Evolutionary conservation across 371 early-diverging fungal genomes (phyloP), one percentile per base, ranked within the genome.

Genomic region (Syncephalastrum sp.): DNA sequence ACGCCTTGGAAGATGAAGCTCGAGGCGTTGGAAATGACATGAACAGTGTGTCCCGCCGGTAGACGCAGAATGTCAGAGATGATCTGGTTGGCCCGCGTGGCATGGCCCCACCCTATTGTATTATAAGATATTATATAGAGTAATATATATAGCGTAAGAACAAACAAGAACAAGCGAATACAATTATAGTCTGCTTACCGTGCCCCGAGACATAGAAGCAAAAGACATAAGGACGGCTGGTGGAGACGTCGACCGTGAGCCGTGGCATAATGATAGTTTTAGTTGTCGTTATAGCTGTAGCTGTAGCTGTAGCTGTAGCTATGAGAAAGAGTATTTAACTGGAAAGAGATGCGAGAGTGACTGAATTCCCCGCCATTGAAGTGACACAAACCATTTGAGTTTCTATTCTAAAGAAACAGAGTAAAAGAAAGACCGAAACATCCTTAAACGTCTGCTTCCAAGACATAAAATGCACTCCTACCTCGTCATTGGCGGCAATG

Each of bases 401-500:
- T 33, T 33, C 38, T 10, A 33, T 33, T 33, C 38, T 33, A 10
- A 33, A 33, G 38, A 33, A 33, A 33, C 8, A 33, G 12, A 33
- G 38, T n/a, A 33, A 33, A 33, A 33, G 4, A 7, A 21, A 21
- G 21, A 27, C 27, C 27, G 38, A 33, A 10, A 33, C 38, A 12
- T 12, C 33, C 33, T 8, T 33, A 33, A 8, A 33, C 3, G 38
- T 10, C 38, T 33, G 12, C 8, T 33, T 33, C 38, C 10, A 33
- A 33, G 8, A 33, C 38, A 33, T 33, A 33, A 33, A 33, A 33
- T 33, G 38, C 68, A 71, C 60, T 77, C 85, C 33, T 90, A 85
- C 60, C 79, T 95, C 1, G 88, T 95, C 44, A 86, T 95, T 59
- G 95, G 96, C 50, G 95, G 95, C 54, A 88, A 91, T 57, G 95